These are phyloP conservation scores for Henckelia pumila DNA, from an alignment of 257 asterid genomes.

Conservation along the genomic window DNA sequence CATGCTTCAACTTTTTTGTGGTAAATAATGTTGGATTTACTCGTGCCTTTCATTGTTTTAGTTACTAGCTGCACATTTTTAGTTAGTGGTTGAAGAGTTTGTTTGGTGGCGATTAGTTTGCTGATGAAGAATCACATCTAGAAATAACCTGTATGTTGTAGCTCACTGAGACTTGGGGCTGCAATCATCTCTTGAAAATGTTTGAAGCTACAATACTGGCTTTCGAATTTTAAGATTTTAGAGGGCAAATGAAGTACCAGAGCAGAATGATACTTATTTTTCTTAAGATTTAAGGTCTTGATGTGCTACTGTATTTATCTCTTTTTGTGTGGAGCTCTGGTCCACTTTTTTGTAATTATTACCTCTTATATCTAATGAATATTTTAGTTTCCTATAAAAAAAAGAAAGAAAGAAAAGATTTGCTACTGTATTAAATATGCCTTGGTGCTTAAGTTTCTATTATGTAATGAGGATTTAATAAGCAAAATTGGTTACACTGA, in stretches of 20 bases:
- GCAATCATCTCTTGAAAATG: constrained; percentile 4
- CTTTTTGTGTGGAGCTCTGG: too few species aligned
- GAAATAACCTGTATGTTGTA: constrained; percentile 3
- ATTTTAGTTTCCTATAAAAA: too few species aligned
- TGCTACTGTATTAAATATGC: too few species aligned
- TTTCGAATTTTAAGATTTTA: constrained; percentile 18
- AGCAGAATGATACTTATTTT: constrained; percentile 10
- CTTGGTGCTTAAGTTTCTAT: constrained; percentile 16
- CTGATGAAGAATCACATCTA: constrained; percentile 8
- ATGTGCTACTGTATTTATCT: too few species aligned
- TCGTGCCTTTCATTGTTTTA: constrained; percentile 1
- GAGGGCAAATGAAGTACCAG: constrained; percentile 18
- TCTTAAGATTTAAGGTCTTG: constrained; percentile 24
- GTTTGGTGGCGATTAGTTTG: constrained; percentile 19
- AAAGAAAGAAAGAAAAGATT: too few species aligned
- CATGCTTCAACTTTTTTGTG: constrained; percentile 14
- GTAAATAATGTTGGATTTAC: constrained; percentile 13
- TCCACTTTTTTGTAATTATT: too few species aligned
- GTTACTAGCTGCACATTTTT: constrained; percentile 7
- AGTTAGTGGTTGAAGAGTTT: constrained; percentile 10
- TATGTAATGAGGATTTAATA: constrained; percentile 12
- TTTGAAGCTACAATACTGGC: constrained; percentile 14
- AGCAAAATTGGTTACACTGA: not conserved
- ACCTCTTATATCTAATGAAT: too few species aligned
- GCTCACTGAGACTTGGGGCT: constrained; percentile 10